Conservation (phyloP, 2,329 filamentous ascomycete species). For the Dendrostoma leiphaemia region DNA sequence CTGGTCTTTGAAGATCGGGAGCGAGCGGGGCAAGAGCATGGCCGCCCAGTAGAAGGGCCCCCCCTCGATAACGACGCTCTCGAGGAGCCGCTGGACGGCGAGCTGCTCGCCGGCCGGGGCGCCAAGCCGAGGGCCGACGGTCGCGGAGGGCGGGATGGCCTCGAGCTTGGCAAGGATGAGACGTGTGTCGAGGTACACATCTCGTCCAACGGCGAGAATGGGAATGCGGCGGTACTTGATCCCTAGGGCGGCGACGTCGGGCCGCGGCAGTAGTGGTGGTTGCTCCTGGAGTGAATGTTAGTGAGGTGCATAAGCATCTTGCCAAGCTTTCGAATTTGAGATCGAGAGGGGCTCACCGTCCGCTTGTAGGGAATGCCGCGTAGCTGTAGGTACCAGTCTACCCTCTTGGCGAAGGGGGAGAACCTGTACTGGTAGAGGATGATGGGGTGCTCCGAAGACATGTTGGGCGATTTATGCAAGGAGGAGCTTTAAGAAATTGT, state of each 20-base stretch:
- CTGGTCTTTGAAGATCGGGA: conserved; percentile 54
- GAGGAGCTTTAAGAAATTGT: too few relatives aligned
- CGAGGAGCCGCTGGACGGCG: conserved; percentile 54
- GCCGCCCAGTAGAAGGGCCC: conserved; percentile 54
- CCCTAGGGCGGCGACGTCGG: conserved; percentile 59
- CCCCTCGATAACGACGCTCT: conserved; percentile 53
- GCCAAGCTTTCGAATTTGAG: neutral
- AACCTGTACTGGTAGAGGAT: conserved; percentile 65
- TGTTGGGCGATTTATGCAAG: neutral
- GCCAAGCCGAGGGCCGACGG: conserved; percentile 37
- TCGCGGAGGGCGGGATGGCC: conserved; percentile 48
- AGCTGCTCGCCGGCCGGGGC: conserved; percentile 36
- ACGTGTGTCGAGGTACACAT: conserved; percentile 69
- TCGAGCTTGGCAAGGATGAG: conserved; percentile 68
- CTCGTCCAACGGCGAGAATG: conserved; percentile 61
- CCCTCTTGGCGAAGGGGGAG: conserved; percentile 62
- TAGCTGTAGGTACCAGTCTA: conserved; percentile 67
- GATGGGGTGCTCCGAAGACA: conserved; percentile 32
- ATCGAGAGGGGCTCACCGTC: conserved; percentile 53
- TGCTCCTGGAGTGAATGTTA: conserved; percentile 50
- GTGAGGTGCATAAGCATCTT: neutral
- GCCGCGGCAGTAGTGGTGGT: conserved; percentile 64
- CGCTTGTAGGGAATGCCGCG: conserved; percentile 64
- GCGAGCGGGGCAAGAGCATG: conserved; percentile 54
- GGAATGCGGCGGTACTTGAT: conserved; percentile 70